These are phyloP conservation scores for Podaxis carcinomalis DNA, from an alignment of 768 basidiomycete genomes.

Conservation along the genomic window DNA sequence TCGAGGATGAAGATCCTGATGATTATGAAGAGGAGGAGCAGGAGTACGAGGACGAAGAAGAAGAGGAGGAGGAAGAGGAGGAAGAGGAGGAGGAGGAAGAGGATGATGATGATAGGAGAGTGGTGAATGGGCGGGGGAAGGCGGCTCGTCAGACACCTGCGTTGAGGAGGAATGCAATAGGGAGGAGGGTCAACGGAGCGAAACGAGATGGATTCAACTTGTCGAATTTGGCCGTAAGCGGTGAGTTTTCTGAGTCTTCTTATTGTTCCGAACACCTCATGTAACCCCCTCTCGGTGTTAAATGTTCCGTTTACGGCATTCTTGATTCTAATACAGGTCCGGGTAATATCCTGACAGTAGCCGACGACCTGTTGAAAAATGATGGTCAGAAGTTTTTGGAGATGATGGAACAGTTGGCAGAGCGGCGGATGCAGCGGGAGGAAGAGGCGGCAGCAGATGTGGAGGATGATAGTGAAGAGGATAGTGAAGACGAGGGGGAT, in stretches of 20 bases:
- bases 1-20: conserved; percentile 64
- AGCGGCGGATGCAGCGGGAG: conserved; percentile 89
- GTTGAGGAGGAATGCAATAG: conserved; percentile 17
- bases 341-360: conserved; percentile 96
- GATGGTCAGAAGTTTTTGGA: conserved; percentile 99
- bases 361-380: conserved; percentile 97
- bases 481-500: conserved; percentile 47
- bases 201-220: conserved; percentile 70
- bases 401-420: conserved; percentile 99
- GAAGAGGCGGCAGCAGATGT: conserved; percentile 49
- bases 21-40: conserved; percentile 39
- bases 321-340: conserved; percentile 43
- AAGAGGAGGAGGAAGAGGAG: conserved; percentile 43
- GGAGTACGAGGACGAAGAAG: conserved; percentile 35
- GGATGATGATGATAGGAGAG: conserved; percentile 49
- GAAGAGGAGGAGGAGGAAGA: conserved; percentile 61
- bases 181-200: conserved; percentile 14
- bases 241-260: conserved; percentile 31
- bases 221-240: conserved; percentile 80
- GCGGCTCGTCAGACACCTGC: conserved; percentile 14
- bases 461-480: conserved; percentile 45
- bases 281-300: background rate
- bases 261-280: conserved; percentile 11
- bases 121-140: conserved; percentile 27
- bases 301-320: conserved; percentile 1